Evolutionary conservation across 2,329 filamentous ascomycete genomes (phyloP), one percentile per base, ranked within the genome.

Genomic region (Hypoxylon sp.): DNA sequence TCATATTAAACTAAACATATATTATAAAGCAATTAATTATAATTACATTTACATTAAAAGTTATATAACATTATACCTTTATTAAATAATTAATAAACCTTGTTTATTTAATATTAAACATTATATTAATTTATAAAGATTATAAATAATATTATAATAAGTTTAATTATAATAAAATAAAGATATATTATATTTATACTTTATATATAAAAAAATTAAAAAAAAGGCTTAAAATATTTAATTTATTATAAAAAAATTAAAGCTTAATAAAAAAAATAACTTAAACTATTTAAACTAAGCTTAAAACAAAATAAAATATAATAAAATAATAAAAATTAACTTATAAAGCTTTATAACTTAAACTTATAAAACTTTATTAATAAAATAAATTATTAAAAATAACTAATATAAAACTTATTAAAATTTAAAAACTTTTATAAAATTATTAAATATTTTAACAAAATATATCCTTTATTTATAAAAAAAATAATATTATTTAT

Each of bases 211-310:
- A 56, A 28, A 23, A n/a, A 23, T 25, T 3, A 19, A 56, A 58
- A 49, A n/a, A 46, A 36, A 58, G 25, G n/a, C 3, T 48, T 58
- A 58, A 48, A 58, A 17, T 49, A 46, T 48, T 49, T 48, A 38
- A 58, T 58, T 49, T 23, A 58, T 38, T 36, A 49, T 49, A 49
- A 38, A 28, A 48, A 36, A 49, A 36, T 49, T 14, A 36, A 25
- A 49, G 28, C 25, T 25, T 14, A 11, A 2, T 17, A 17, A 45
- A 45, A 43, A 17, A 19, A 56, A 43, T 43, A 45, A 14, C 32
- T 25, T 2, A 11, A 38, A 21, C 6, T 23, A 2, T 38, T 38
- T 4, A 53, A 53, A 53, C 14, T 14, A 21, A 25, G 19, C 10
- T 5, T 14, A 43, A 56, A 45, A 30, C 32, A 45, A 19, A 17